Percentiles rank a stretch among this genome's conserved stretches.
phyloP scores from a whole-genome alignment of 371 early-diverging fungal species.

The Actinomortierella wolfii region DNA sequence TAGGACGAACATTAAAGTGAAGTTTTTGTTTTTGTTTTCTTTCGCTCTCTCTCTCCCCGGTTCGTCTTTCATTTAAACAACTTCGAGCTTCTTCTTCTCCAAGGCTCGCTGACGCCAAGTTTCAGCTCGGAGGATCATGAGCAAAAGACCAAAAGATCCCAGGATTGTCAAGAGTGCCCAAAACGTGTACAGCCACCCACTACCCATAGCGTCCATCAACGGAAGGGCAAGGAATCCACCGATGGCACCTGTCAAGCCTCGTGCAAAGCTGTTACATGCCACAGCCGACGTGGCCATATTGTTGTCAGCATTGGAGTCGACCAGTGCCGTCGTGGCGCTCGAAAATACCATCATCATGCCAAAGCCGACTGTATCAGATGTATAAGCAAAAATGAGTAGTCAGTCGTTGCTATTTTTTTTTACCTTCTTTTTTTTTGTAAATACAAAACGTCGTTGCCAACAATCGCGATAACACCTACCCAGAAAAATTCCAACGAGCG shows the following conservation, averaged over 20 bases:
- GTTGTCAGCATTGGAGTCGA: constrained; percentile 47
- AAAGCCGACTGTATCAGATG: constrained; percentile 7
- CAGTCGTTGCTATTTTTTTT: constrained; percentile 34
- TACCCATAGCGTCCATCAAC: constrained; percentile 20
- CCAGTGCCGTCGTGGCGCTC: constrained; percentile 32
- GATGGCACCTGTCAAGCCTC: constrained; percentile 47
- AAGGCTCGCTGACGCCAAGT: constrained; percentile 23
- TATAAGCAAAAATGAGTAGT: constrained; percentile 3
- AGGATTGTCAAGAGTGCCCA: constrained; percentile 29
- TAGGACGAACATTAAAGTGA: too few species aligned
- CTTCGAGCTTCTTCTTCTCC: constrained; percentile 8
- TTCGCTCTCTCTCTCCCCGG: too few species aligned
- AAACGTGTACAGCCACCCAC: constrained; percentile 38
- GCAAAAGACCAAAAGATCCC: constrained; percentile 13
- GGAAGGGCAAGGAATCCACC: constrained; percentile 33
- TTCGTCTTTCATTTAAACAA: too few species aligned
- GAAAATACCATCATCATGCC: constrained; percentile 34
- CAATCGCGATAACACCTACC: constrained; percentile 13
- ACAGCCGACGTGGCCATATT: constrained; percentile 44
- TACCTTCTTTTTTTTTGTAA: constrained; percentile 43
- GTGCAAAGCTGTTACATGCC: constrained; percentile 46
- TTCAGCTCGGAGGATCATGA: constrained; percentile 21
- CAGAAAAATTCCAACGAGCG: constrained; percentile 47
- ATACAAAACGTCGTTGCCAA: neutral
- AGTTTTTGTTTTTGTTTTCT: too few species aligned